Base-by-base conservation (phyloP, 129 eudicot species). In the Arctium minus region DNA sequence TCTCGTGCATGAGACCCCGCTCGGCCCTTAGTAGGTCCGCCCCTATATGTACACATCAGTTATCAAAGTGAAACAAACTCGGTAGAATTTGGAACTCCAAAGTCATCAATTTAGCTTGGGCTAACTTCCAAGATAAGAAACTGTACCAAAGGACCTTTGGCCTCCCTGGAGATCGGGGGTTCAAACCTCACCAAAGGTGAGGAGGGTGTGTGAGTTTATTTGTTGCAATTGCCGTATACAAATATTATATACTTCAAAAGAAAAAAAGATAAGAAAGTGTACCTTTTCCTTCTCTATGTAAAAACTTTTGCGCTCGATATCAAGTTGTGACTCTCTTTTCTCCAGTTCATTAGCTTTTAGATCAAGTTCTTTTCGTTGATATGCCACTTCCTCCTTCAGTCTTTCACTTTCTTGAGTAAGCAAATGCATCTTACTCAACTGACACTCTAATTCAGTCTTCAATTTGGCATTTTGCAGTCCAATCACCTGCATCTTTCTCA, bases 401-500 rank as follows among this genome's bases (percentile, higher is more conserved):
- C 85, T 86, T 75, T 88, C 90, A 79, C 81, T 86, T 82, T 90
- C 87, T 76, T 81, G 86, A 83, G 74, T 82, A 77, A 79, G 81
- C 36, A 76, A 76, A 83, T 83, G 79, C 90, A 89, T 86, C 82
- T 82, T 86, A 73, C 70, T 84, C 56, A 86, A 35, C 80, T 84
- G 86, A 76, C 85, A 76, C 83, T 88, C 89, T 42, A 85, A 84
- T 69, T 88, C 94, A 76, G 74, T 44, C 82, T 86, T 90, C 82
- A 86, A 73, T 73, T 90, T 87, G 73, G 88, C 86, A 83, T 83
- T 84, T 82, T 88, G 88, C 44, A 64, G 76, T 85, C 87, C 89
- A 40, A 86, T 82, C 56, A 81, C 76, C 79, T 86, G 91, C 89
- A 84, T 81, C 77, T 86, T 90, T 85, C 87, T 85, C 92, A 80